Conservation (phyloP, 768 basidiomycete genomes). For the Daedaleopsis nitida region DNA sequence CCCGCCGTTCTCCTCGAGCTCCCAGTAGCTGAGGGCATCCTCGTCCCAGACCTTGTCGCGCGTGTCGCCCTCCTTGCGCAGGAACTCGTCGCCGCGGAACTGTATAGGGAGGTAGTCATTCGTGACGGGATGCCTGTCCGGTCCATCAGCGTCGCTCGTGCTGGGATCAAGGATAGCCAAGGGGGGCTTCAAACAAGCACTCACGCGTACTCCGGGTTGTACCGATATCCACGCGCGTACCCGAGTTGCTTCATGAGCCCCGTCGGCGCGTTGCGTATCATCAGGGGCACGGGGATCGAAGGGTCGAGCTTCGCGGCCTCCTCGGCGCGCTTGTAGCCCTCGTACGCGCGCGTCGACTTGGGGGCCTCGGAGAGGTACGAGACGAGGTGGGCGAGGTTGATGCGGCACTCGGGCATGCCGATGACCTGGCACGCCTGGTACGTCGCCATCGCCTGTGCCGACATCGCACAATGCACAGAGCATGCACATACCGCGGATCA, state of each 20-base stretch:
- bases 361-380: slow-evolving; percentile 81
- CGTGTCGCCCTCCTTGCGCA: slow-evolving; percentile 39
- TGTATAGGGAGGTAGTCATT: slow-evolving; percentile 53
- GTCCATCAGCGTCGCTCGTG: not conserved
- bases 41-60: slow-evolving; percentile 52
- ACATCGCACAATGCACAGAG: no score
- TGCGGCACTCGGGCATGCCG: slow-evolving; percentile 84
- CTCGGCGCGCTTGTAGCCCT: slow-evolving; percentile 73
- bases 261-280: slow-evolving; percentile 80
- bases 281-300: slow-evolving; percentile 64
- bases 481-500: no score
- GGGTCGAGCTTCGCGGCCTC: slow-evolving; percentile 55
- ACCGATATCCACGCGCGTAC: slow-evolving; percentile 50
- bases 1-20: slow-evolving; percentile 44
- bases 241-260: slow-evolving; percentile 53
- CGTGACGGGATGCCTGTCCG: slow-evolving; percentile 49
- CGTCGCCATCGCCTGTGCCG: slow-evolving; percentile 56
- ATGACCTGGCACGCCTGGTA: slow-evolving; percentile 66
- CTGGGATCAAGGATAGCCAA: no score
- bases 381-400: slow-evolving; percentile 76
- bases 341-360: slow-evolving; percentile 80
- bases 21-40: slow-evolving; percentile 46
- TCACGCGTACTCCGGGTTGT: slow-evolving; percentile 48
- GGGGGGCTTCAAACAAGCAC: no score
- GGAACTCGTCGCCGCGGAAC: slow-evolving; percentile 40